phyloP scores from a whole-genome alignment of 108 stramenopile species.

The Mediolabrus comicus region DNA sequence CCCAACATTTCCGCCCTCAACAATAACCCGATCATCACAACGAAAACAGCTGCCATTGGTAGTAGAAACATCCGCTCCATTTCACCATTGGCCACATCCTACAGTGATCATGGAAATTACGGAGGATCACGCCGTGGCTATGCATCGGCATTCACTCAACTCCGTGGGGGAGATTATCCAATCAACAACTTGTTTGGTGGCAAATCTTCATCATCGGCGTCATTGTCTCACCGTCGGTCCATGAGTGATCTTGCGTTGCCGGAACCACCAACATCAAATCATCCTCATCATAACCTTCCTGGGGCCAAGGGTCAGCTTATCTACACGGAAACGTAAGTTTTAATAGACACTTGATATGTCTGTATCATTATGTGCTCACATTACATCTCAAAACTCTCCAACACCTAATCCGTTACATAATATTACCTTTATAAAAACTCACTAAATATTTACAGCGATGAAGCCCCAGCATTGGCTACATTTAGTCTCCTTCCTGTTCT shows the following conservation, averaged over 20 bases:
- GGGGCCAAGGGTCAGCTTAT: conserved; percentile 75
- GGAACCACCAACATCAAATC: conserved; percentile 78
- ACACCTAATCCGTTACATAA: too few species aligned
- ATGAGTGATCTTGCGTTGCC: conserved; percentile 43
- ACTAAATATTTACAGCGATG: conserved; percentile 43
- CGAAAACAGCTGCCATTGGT: neutral
- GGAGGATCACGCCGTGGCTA: conserved; percentile 9
- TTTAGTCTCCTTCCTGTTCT: conserved; percentile 85
- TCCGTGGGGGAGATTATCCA: neutral
- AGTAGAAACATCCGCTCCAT: conserved; percentile 18
- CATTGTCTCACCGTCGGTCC: conserved; percentile 29
- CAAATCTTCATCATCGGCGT: neutral
- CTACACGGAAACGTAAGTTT: conserved; percentile 84
- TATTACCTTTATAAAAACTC: neutral
- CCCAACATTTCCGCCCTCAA: conserved; percentile 26
- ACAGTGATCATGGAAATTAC: neutral
- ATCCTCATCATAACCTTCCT: conserved; percentile 61
- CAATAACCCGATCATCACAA: neutral
- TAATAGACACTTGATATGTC: neutral
- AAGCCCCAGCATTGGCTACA: conserved; percentile 92
- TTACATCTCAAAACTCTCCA: neutral
- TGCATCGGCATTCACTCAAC: conserved; percentile 6
- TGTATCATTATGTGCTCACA: neutral
- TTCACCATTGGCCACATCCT: conserved; percentile 14
- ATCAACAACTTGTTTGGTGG: neutral